Evolutionary conservation across 768 basidiomycete species (phyloP), one percentile per base, ranked within the genome.

Genomic region (Tephrocybe sp.): DNA sequence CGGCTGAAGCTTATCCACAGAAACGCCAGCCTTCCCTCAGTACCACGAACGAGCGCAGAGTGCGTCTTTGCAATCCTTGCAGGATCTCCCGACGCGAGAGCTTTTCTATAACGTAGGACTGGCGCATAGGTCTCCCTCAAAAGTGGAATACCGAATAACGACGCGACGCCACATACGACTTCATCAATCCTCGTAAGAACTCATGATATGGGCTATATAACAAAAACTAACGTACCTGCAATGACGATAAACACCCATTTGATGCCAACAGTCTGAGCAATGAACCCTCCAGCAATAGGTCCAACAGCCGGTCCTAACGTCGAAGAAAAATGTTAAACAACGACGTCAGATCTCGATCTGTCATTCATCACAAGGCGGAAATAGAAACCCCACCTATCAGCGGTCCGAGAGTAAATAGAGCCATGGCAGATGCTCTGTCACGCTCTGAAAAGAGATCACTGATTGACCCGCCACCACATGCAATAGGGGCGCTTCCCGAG

Each of bases 61-160:
- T 36, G 42, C 15, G 43, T 19, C n/a, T 23, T 41, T 11, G 36
- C 31, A 15, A 53, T 49, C 38, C 34, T 34, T 0, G 25, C 38
- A 1, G 30, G 16, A 16, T 49, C 47, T 9, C 46, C 38, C 2
- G 52, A 48, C n/a, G 41, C 45, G 3, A 52, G 16, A 12, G 51
- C 46, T 19, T 47, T 40, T 41, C 42, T 41, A 38, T 47, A 43
- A 9, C 82, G 79, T 31, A 91, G 74, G 25, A 87, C 70, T 1
- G 89, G 88, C 0, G 77, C 82, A 59, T 89, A 92, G 0, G 89
- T 88, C 64, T 91, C 89, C 13, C 71, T 69, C 12, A 87, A 65
- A 36, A 86, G 62, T 6, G 84, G 80, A 21, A 88, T 73, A 3
- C 78, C 83, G 7, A 82, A 42, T 0, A 71, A 23, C 6, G 77